Evolutionary conservation across 345 rosid species (phyloP).

Genomic region (Pseudoturritis turrita): DNA sequence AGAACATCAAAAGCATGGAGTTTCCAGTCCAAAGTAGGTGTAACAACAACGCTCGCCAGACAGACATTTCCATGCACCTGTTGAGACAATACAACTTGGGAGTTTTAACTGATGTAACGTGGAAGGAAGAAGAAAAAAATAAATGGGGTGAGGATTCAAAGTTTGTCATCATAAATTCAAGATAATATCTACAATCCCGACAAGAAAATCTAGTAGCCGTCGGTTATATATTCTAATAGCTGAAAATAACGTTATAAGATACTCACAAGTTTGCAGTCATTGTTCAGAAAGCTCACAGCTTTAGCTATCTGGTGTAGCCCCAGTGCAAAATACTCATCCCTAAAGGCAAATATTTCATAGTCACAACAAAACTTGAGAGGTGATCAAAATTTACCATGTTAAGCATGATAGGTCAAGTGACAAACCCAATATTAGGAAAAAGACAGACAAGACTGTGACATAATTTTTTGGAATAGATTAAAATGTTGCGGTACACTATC

Average conservation of each 20-base stretch:
- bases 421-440: neutral
- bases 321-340: slow-evolving; percentile 98
- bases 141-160: neutral
- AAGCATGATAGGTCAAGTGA: neutral
- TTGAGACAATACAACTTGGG: neutral
- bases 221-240: neutral
- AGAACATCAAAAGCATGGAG: slow-evolving; percentile 97
- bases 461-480: neutral
- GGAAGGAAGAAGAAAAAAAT: neutral
- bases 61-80: slow-evolving; percentile 99
- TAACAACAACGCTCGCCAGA: slow-evolving; percentile 88
- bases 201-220: neutral
- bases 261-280: slow-evolving; percentile 97
- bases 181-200: neutral
- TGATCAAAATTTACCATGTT: neutral
- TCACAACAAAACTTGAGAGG: neutral
- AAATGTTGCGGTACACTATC: neutral
- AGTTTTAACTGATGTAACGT: neutral
- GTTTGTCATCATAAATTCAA: neutral
- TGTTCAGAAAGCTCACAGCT: slow-evolving; percentile 98
- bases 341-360: slow-evolving; percentile 27
- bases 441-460: neutral
- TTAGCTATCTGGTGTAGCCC: slow-evolving; percentile 90
- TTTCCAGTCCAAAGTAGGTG: slow-evolving; percentile 98
- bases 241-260: neutral